Percentiles rank a stretch among this genome's conserved stretches.
Conservation (phyloP, 192 early-diverging fungal genomes). For the Irineochytrium annulatum region DNA sequence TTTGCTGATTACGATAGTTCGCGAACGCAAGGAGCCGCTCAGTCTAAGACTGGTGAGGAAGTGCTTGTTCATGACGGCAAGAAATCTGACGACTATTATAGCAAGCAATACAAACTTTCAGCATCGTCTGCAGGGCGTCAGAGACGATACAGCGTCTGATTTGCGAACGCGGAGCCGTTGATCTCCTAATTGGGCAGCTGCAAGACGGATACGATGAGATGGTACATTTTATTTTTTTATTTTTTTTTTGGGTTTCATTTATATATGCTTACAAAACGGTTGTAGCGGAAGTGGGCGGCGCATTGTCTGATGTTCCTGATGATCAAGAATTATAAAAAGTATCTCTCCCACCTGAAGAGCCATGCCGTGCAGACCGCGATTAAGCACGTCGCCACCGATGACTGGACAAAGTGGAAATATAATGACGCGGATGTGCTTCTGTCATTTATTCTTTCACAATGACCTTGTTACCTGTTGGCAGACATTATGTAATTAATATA, state of each 20-base stretch:
- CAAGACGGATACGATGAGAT: background rate
- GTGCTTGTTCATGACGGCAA: background rate
- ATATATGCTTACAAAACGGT: background rate
- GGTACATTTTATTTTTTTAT: background rate
- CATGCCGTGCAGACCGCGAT: background rate
- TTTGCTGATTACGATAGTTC: too few relatives aligned
- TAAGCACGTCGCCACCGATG: background rate
- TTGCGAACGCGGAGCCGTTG: background rate
- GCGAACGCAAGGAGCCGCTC: background rate
- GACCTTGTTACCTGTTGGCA: too few relatives aligned
- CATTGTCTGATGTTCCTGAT: background rate
- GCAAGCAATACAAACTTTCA: background rate
- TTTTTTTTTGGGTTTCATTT: background rate
- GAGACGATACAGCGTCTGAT: background rate
- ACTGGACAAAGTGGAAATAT: conserved; percentile 2
- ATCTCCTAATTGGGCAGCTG: background rate
- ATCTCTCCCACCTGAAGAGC: background rate
- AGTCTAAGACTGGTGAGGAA: background rate
- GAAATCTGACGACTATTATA: background rate
- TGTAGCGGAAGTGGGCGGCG: background rate
- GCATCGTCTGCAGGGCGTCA: background rate
- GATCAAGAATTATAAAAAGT: background rate
- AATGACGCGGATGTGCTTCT: background rate
- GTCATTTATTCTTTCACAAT: too few relatives aligned
- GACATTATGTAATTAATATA: too few relatives aligned